Conservation (phyloP, 1,139 yeast species). For the Blastobotrys buckinghamii region DNA sequence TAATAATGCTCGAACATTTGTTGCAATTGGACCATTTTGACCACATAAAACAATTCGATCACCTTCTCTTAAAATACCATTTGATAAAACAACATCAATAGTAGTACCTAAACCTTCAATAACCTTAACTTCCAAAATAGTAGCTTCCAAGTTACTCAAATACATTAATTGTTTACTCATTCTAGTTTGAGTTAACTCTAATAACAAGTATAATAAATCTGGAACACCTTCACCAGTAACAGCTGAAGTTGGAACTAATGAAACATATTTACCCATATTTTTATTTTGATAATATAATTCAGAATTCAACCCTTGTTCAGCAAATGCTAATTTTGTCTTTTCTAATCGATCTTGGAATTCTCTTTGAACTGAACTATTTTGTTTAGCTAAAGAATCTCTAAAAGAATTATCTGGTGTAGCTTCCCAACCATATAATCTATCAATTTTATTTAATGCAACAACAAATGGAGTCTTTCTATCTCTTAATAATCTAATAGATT, state of each 20-base stretch:
- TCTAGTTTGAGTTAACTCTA: constrained; percentile 95
- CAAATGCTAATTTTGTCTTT: constrained; percentile 81
- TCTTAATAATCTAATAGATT: constrained; percentile 83
- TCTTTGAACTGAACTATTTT: constrained; percentile 75
- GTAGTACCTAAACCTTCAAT: constrained; percentile 99
- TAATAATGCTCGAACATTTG: constrained; percentile 88
- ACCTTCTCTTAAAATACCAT: constrained; percentile 92
- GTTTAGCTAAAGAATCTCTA: constrained; percentile 87
- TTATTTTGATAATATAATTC: constrained; percentile 94
- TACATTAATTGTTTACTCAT: constrained; percentile 99
- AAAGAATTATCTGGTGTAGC: constrained; percentile 84
- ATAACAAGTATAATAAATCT: constrained; percentile 89
- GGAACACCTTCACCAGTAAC: constrained; percentile 99
- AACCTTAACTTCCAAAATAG: constrained; percentile 96
- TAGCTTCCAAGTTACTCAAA: constrained; percentile 88
- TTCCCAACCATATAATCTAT: constrained; percentile 95
- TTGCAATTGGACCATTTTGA: constrained; percentile 97
- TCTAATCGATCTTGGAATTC: constrained; percentile 88
- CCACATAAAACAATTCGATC: constrained; percentile 96
- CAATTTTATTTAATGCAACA: constrained; percentile 95
- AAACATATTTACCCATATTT: constrained; percentile 86
- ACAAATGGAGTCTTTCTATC: constrained; percentile 97
- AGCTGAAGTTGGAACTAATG: constrained; percentile 97
- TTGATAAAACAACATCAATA: constrained; percentile 92
- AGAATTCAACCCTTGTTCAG: constrained; percentile 98